Evolutionary conservation across 257 asterid genomes (phyloP).

Genomic region (Solanum pinnatisectum): DNA sequence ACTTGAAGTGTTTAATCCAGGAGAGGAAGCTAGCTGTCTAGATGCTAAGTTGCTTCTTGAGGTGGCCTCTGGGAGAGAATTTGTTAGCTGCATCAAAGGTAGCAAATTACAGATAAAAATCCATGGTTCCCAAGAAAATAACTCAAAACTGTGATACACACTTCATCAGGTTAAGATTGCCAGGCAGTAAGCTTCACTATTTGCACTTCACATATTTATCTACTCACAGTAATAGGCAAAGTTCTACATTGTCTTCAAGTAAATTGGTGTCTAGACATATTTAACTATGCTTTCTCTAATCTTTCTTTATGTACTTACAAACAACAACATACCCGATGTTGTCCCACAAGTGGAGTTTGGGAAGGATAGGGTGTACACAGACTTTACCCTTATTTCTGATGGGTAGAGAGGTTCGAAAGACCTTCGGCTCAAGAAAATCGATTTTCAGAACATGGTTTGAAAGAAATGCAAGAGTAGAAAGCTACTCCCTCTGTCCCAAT

Average conservation of each 20-base stretch:
- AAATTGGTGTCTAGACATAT: neutral
- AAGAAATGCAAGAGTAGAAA: neutral
- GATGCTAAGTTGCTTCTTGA: slow-evolving; percentile 54
- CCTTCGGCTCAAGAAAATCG: neutral
- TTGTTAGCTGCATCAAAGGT: slow-evolving; percentile 53
- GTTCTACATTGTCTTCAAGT: neutral
- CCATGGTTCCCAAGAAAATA: neutral
- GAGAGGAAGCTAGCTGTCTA: slow-evolving; percentile 48
- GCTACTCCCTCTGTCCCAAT: neutral
- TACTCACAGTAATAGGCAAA: neutral
- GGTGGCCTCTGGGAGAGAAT: slow-evolving; percentile 48
- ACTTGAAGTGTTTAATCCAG: slow-evolving; percentile 58
- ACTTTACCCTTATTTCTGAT: neutral
- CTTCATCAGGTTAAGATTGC: neutral
- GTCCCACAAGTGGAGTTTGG: neutral
- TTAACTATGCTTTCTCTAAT: neutral
- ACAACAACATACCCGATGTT: neutral
- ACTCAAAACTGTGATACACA: neutral
- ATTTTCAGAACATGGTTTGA: neutral
- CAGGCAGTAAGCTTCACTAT: neutral
- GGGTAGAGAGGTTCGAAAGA: neutral
- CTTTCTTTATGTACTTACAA: neutral
- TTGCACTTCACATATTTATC: neutral
- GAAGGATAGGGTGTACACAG: neutral
- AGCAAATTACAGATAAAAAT: slow-evolving; percentile 14